Evolutionary conservation across 2,329 filamentous ascomycete species (phyloP), one percentile per base, ranked within the genome.

Genomic region (Aspergillus alliaceus): DNA sequence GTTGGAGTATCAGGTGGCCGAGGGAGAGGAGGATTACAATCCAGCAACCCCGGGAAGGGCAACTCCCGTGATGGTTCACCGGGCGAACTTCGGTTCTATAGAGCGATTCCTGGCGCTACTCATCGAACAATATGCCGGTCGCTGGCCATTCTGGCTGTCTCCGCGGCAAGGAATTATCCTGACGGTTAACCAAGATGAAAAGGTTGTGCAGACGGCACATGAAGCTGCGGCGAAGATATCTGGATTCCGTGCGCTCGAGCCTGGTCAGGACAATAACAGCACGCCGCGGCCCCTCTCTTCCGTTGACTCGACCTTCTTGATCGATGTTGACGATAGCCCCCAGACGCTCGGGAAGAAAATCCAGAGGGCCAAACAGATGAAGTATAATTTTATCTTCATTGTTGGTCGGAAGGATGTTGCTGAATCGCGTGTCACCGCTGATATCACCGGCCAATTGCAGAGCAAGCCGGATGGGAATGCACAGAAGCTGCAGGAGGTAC

Each of bases 111-210:
- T 96, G 82, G 91, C 91, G 3, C 80, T 96, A 14, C 75, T 96
- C 39, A 93, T 95, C 54, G 92, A 96, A 74, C 88, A 90, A 63
- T 91, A 93, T 65, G 82, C 88, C 56, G 90, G 90, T 15, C 84
- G 82, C 57, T 96, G 90, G 85, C 91, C 91, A 3, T 93, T 96
- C 71, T 96, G 91, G 92, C 80, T 96, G 9, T 93, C 90, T 54
- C 91, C 91, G 1, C 84, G 86, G 6, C 92, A 95, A 69, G 87
- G 85, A 40, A 85, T 89, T 46, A 83, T 96, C 55, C 74, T 95
- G 31, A 89, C 90, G 0, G 82, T 93, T 53, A 91, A 90, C 66
- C 77, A 79, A 47, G 71, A 77, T n/a, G 73, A 77, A 39, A 67
- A 63, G 1, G 69, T 80, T 9, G 60, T 78, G 75, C 78, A 83